Conservation (phyloP, 148 eudicot genomes). For the Nepenthes mirabilis region DNA sequence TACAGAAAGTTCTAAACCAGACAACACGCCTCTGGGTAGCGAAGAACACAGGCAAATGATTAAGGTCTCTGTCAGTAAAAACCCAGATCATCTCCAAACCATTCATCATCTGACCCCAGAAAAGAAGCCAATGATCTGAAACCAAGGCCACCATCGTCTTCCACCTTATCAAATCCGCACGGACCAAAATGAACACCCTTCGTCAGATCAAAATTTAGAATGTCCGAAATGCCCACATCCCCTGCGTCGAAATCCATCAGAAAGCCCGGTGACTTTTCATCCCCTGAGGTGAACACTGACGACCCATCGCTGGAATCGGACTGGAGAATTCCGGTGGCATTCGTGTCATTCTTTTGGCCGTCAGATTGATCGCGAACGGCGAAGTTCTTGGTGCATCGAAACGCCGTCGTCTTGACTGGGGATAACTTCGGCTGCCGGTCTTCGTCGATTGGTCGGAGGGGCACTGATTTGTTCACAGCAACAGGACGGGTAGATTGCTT, state of each 20-base stretch:
- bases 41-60: no score
- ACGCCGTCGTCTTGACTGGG: conserved; percentile 5
- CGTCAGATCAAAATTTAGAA: background rate
- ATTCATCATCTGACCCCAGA: conserved; percentile 3
- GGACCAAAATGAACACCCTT: no score
- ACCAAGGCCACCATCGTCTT: background rate
- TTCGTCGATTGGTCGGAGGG: no score
- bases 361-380: background rate
- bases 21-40: no score
- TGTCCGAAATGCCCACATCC: background rate
- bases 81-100: conserved; percentile 1
- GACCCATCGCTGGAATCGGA: background rate
- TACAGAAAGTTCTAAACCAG: no score
- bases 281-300: background rate
- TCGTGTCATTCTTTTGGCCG: background rate
- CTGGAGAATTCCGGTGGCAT: background rate
- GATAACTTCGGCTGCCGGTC: background rate
- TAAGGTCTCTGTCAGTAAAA: no score
- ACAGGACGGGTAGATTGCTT: background rate
- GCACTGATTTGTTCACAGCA: background rate
- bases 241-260: background rate
- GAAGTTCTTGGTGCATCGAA: conserved; percentile 6
- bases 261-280: background rate
- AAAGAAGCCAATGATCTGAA: conserved; percentile 2
- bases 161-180: background rate